These are phyloP conservation scores for Fragilariopsis cylindrus DNA, from an alignment of 108 stramenopile species.

Conservation along the genomic window DNA sequence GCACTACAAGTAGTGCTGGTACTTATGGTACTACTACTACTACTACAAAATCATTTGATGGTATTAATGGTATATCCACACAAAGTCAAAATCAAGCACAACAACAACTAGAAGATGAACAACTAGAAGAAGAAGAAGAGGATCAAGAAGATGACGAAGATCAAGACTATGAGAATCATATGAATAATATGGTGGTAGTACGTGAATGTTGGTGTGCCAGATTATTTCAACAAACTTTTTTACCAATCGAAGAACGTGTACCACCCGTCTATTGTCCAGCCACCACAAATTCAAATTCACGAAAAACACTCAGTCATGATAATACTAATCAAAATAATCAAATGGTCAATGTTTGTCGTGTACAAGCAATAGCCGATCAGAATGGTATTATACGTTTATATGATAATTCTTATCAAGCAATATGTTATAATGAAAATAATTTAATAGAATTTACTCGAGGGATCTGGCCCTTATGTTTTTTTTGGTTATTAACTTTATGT, in stretches of 20 bases:
- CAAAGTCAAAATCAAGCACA: too few species aligned
- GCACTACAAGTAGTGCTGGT: too few species aligned
- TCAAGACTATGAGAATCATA: neutral
- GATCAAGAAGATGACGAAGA: too few species aligned
- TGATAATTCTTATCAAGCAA: neutral
- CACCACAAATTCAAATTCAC: neutral
- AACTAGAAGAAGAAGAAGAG: too few species aligned
- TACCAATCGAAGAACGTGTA: neutral
- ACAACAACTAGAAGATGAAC: too few species aligned
- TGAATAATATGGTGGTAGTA: neutral
- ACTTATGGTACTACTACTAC: too few species aligned
- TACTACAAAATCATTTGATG: too few species aligned
- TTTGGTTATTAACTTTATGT: neutral
- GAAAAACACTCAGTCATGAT: neutral
- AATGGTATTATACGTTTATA: neutral
- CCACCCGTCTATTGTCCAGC: neutral
- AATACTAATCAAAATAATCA: neutral
- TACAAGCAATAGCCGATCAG: neutral
- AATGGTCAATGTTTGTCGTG: neutral
- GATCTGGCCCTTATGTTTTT: neutral
- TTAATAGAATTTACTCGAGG: neutral
- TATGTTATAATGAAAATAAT: neutral
- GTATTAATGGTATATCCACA: too few species aligned
- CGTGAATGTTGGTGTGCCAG: conserved; percentile 9
- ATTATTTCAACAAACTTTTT: neutral